Conservation (phyloP, 179 eudicot genomes). For the Sideroxylon spinosum region DNA sequence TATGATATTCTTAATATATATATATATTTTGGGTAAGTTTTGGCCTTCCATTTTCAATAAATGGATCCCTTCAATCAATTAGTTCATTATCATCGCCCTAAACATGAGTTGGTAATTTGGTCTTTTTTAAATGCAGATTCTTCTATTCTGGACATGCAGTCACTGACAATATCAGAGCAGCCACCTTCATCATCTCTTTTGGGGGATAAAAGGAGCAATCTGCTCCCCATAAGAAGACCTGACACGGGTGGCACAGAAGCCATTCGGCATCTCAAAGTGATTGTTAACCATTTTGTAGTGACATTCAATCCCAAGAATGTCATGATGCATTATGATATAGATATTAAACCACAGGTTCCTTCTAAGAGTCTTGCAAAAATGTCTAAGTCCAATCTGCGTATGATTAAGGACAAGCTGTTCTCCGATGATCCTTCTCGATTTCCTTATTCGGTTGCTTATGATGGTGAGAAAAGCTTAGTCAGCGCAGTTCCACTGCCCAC, state of each 20-base stretch:
- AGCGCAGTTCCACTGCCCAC: conserved; percentile 3
- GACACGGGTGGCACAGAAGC: conserved; percentile 40
- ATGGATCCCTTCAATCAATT: too few relatives aligned
- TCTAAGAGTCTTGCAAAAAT: conserved; percentile 25
- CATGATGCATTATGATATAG: conserved; percentile 51
- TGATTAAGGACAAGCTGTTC: conserved; percentile 43
- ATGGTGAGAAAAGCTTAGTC: conserved; percentile 54
- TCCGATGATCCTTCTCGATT: conserved; percentile 28
- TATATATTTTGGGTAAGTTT: too few relatives aligned
- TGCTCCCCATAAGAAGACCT: conserved; percentile 16
- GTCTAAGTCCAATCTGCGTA: conserved; percentile 31
- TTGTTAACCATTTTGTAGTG: conserved; percentile 13
- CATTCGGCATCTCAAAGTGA: neutral
- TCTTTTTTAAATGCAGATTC: too few relatives aligned
- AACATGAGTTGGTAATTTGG: too few relatives aligned
- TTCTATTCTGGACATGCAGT: conserved; percentile 19
- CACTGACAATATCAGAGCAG: conserved; percentile 23
- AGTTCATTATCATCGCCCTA: too few relatives aligned
- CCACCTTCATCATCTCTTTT: neutral
- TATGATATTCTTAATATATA: too few relatives aligned
- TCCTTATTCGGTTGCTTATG: conserved; percentile 46
- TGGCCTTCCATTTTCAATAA: too few relatives aligned
- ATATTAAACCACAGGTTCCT: conserved; percentile 31
- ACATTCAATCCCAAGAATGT: conserved; percentile 30
- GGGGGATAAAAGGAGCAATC: neutral